Percentiles rank a stretch among this genome's conserved stretches.
phyloP scores from a whole-genome alignment of 1,139 yeast genomes.

The Hyphopichia fennica region DNA sequence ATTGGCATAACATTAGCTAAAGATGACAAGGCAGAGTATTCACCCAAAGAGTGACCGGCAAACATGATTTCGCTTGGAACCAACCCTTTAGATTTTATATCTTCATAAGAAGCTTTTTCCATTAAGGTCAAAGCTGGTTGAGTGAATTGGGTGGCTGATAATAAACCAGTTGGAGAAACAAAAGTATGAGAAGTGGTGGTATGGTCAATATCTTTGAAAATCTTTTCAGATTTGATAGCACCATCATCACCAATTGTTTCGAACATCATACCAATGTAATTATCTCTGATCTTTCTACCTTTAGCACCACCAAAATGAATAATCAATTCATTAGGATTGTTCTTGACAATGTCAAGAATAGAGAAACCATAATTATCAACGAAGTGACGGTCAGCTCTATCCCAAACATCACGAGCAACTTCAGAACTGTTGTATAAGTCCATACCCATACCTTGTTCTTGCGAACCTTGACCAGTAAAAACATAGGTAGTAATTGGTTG shows the following conservation, averaged over 20 bases:
- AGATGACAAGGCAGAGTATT: slow-evolving; percentile 95
- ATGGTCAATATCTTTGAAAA: slow-evolving; percentile 87
- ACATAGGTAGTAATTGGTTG: slow-evolving; percentile 97
- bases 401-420: slow-evolving; percentile 97
- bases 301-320: slow-evolving; percentile 97
- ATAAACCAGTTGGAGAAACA: slow-evolving; percentile 89
- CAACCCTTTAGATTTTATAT: slow-evolving; percentile 92
- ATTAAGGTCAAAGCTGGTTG: slow-evolving; percentile 98
- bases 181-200: slow-evolving; percentile 83
- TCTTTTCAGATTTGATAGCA: slow-evolving; percentile 83
- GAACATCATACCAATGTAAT: slow-evolving; percentile 95
- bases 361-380: slow-evolving; percentile 95
- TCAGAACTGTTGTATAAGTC: slow-evolving; percentile 88
- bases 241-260: slow-evolving; percentile 91
- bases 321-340: slow-evolving; percentile 93
- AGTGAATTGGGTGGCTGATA: slow-evolving; percentile 97
- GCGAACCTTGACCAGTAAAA: slow-evolving; percentile 99
- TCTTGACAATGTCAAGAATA: slow-evolving; percentile 88
- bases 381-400: slow-evolving; percentile 93
- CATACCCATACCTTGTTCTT: slow-evolving; percentile 99
- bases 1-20: slow-evolving; percentile 99
- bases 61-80: slow-evolving; percentile 92
- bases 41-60: slow-evolving; percentile 99
- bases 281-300: slow-evolving; percentile 93
- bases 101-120: slow-evolving; percentile 99